Percentiles rank a stretch among this genome's conserved stretches.
Evolutionary conservation across 768 basidiomycete species (phyloP).

Genomic region (Boletus sp.): DNA sequence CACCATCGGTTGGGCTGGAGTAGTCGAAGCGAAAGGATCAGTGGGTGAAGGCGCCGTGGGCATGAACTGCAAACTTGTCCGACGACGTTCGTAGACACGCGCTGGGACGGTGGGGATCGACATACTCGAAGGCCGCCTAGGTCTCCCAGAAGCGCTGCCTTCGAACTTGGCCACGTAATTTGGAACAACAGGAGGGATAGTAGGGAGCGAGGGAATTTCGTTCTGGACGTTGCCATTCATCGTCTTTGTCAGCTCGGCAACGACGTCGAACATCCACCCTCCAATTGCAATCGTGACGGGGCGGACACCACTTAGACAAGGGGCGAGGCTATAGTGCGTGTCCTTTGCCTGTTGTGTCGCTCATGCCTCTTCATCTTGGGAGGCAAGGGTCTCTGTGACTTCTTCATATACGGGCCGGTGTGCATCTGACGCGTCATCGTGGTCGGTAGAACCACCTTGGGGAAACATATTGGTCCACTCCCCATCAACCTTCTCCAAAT

Average conservation of each 20-base stretch:
- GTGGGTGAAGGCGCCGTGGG: constrained; percentile 47
- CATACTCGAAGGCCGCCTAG: constrained; percentile 30
- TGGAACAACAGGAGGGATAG: constrained; percentile 17
- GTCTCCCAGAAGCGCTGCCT: constrained; percentile 19
- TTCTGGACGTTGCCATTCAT: background rate
- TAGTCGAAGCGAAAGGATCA: constrained; percentile 16
- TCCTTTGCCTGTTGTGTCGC: constrained; percentile 23
- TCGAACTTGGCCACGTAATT: constrained; percentile 20
- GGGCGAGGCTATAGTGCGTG: constrained; percentile 43
- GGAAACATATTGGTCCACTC: constrained; percentile 71
- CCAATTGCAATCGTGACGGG: constrained; percentile 52
- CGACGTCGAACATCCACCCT: constrained; percentile 84
- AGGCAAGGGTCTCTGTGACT: constrained; percentile 46
- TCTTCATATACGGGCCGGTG: constrained; percentile 34
- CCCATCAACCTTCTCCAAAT: constrained; percentile 62
- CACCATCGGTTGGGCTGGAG: constrained; percentile 20
- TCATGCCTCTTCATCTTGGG: constrained; percentile 40
- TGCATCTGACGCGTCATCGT: constrained; percentile 33
- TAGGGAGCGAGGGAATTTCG: constrained; percentile 18
- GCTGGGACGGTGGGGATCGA: constrained; percentile 34
- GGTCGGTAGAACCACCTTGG: constrained; percentile 55
- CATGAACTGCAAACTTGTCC: constrained; percentile 62
- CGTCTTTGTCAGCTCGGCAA: constrained; percentile 57
- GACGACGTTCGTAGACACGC: constrained; percentile 28
- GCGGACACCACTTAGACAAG: constrained; percentile 37